phyloP scores from a whole-genome alignment of 441 rosid genomes.

The Populus hybrid region DNA sequence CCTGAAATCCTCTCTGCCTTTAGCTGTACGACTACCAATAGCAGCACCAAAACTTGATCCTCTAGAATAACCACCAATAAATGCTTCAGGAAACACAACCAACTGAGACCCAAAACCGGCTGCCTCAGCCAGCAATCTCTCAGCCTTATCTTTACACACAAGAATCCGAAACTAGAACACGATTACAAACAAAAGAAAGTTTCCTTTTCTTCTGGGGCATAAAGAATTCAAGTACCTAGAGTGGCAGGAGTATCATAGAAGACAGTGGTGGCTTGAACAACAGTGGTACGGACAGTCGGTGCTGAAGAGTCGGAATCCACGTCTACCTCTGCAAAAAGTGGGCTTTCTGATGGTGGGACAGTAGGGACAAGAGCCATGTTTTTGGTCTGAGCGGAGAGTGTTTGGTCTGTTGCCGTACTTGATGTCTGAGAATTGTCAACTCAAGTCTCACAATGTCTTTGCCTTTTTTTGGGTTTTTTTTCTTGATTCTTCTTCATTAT shows the following conservation, averaged over 20 bases:
- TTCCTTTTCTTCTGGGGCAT: background rate
- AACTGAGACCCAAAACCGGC: constrained; percentile 72
- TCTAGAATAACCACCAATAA: constrained; percentile 87
- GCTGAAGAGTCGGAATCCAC: constrained; percentile 59
- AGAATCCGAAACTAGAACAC: background rate
- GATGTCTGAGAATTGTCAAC: background rate
- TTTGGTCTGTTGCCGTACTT: background rate
- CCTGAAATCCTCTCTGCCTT: constrained; percentile 83
- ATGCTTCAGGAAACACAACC: constrained; percentile 94
- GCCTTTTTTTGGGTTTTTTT: no score
- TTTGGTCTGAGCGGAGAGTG: background rate
- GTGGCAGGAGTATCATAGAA: constrained; percentile 93
- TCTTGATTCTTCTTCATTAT: no score
- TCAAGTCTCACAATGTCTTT: no score
- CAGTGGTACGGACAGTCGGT: constrained; percentile 70
- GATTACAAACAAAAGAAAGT: background rate
- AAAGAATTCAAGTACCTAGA: constrained; percentile 38
- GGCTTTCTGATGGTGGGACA: constrained; percentile 26
- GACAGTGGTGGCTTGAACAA: constrained; percentile 87
- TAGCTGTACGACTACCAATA: constrained; percentile 65
- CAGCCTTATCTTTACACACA: constrained; percentile 63
- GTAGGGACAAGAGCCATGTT: constrained; percentile 47
- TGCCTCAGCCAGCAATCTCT: constrained; percentile 81
- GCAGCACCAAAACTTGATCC: constrained; percentile 72
- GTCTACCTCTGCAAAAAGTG: constrained; percentile 68